Base-by-base conservation (phyloP, 2,329 filamentous ascomycete species). In the Trichoderma hamatum region DNA sequence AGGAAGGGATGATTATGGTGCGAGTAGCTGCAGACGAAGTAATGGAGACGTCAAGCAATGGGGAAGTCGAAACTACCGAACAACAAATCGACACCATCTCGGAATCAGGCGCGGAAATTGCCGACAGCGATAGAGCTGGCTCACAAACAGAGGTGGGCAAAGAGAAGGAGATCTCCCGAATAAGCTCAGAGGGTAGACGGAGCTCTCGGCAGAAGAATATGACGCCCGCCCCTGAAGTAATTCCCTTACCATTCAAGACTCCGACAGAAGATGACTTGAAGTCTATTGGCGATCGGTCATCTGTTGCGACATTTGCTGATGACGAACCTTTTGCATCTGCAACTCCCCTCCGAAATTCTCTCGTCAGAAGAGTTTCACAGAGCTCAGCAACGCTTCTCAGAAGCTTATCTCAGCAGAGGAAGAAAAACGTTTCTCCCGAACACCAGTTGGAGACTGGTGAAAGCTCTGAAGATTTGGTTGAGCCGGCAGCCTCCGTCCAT, bases 301-400 rank as follows among this genome's bases (percentile, higher is more conserved):
- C 92, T 1, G 83, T 92, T 24, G 92, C 90, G 3, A 91, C 91
- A 0, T 85, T 90, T 74, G 89, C 90, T 19, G 89, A 91, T 68
- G 84, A 89, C 32, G 84, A 84, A 13, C 84, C 84, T n/a, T 74
- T 78, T 26, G 64, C 66, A 11, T 46, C 70, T 65, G 54, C 76
- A 71, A 58, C 72, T 67, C 60, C 72, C 55, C 68, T 76, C 64
- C 78, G 79, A 26, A 74, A 75, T 16, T 83, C 84, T 3, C 71
- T 84, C 21, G 83, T 82, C 5, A 84, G 84, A 61, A 82, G 83
- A 21, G 75, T 87, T 2, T 88, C 87, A 1, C 79, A 78, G 14
- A 78, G 81, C 60, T 86, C 86, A 2, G 78, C 74, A 14, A 79
- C 81, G 30, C 69, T 85, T 10, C 73, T 86, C n/a, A 77, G 80